These are phyloP conservation scores for Penicillium thymicola DNA, from an alignment of 2,329 filamentous ascomycete species.

Conservation along the genomic window DNA sequence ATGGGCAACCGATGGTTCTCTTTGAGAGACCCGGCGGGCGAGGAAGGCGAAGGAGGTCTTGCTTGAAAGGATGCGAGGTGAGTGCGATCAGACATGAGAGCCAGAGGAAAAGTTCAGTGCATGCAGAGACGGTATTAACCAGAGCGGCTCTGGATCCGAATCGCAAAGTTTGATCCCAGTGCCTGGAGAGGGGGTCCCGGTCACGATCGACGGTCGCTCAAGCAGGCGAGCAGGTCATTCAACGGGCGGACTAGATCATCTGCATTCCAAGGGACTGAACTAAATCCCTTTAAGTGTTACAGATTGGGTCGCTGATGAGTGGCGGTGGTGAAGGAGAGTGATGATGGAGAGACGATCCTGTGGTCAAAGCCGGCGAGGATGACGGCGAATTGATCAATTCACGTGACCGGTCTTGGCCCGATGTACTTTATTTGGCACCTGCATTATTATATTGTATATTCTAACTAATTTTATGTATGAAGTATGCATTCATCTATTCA, in stretches of 20 bases:
- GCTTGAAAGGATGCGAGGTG: slow-evolving; percentile 34
- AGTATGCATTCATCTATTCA: not conserved
- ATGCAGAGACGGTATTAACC: slow-evolving; percentile 17
- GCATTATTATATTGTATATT: not conserved
- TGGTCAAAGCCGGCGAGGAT: slow-evolving; percentile 19
- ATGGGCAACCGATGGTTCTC: slow-evolving; percentile 28
- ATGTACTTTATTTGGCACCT: slow-evolving; percentile 8
- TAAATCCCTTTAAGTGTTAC: slow-evolving; percentile 14
- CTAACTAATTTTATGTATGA: not conserved
- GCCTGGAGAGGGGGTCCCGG: slow-evolving; percentile 27
- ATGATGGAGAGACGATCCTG: slow-evolving; percentile 18
- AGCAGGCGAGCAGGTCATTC: slow-evolving; percentile 34
- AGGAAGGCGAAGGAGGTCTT: slow-evolving; percentile 44
- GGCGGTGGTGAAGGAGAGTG: slow-evolving; percentile 13
- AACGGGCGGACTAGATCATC: slow-evolving; percentile 32
- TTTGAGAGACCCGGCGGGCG: slow-evolving; percentile 41
- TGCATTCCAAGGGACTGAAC: slow-evolving; percentile 31
- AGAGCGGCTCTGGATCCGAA: slow-evolving; percentile 16
- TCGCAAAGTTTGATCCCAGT: slow-evolving; percentile 18
- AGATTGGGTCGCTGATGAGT: slow-evolving; percentile 14
- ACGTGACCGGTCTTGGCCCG: slow-evolving; percentile 10
- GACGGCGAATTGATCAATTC: slow-evolving; percentile 8
- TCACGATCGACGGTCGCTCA: slow-evolving; percentile 36
- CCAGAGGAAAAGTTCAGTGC: slow-evolving; percentile 13
- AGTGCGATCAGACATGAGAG: slow-evolving; percentile 41